Evolutionary conservation across 768 basidiomycete species (phyloP).

Genomic region (Zangia roseola): DNA sequence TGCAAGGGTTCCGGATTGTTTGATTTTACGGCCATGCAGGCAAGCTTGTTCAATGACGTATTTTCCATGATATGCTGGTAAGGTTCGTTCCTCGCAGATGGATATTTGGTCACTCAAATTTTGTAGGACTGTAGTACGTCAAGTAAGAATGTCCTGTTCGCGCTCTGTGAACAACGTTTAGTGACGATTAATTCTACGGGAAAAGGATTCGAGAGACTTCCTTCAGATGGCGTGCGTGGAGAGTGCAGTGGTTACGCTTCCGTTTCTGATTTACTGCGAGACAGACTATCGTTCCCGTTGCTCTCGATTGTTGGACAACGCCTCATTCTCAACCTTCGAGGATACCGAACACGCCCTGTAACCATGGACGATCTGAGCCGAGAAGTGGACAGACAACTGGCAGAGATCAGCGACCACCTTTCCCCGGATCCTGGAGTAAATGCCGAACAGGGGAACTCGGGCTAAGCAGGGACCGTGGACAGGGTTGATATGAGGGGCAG

Average conservation of each 20-base stretch:
- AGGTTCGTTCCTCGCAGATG: background rate
- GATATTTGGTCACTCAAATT: background rate
- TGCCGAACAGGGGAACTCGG: background rate
- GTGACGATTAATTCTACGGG: background rate
- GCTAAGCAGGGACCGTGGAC: background rate
- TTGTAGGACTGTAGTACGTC: constrained; percentile 3
- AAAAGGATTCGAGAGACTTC: constrained; percentile 12
- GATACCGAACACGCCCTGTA: background rate
- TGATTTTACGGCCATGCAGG: background rate
- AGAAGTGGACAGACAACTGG: constrained; percentile 20
- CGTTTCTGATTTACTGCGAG: background rate
- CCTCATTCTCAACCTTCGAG: constrained; percentile 18
- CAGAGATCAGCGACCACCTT: background rate
- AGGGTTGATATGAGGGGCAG: no score
- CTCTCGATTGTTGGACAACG: constrained; percentile 18
- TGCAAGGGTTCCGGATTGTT: no score
- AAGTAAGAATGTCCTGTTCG: constrained; percentile 7
- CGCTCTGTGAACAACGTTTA: background rate
- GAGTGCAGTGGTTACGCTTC: background rate
- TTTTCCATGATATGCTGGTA: constrained; percentile 14
- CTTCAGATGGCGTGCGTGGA: constrained; percentile 6
- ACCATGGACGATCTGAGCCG: constrained; percentile 8
- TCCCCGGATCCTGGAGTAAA: background rate
- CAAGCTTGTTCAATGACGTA: constrained; percentile 2
- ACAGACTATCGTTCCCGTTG: constrained; percentile 14